Base-by-base conservation (phyloP, 108 stramenopile species). In the Cyclotella cryptica region DNA sequence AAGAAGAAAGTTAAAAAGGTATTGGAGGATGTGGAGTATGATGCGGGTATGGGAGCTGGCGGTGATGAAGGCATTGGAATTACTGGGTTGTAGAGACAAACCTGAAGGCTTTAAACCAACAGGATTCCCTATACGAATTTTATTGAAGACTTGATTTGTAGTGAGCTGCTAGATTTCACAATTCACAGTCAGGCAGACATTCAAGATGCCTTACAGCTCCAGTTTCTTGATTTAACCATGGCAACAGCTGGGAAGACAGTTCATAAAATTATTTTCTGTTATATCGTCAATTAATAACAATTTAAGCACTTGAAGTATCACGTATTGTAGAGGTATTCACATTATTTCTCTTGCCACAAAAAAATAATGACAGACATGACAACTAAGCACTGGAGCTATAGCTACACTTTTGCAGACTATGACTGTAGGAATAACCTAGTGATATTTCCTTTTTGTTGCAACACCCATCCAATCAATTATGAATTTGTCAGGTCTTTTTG, bases 1-100 rank as follows among this genome's bases (percentile, higher is more conserved):
- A 90, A 85, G 72, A 89, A 84, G 43, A 88, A 88, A 69, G 68
- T 54, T 6, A 87, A 85, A 62, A 79, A 85, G 21, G 57, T 91
- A 8, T 77, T 87, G 64, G 89, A 90, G 28, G 88, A 90, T 55
- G 87, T 83, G 12, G 87, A 69, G 43, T 76, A 65, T 61, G 90
- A 88, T 80, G 85, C 85, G 6, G 92, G 87, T 59, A 79, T 92
- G 77, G 75, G 76, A 46, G 79, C 85, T n/a, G 84, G 85, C 27
- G 91, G 89, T 35, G 79, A 74, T 29, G 90, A 93, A 67, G 80
- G 86, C 49, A 84, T 93, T 69, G 90, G 88, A n/a, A 73, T 83
- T 46, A 66, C 84, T 53, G 69, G 75, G 0, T 44, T 93, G 74
- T 92, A 55, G 22, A 55, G n/a, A 49, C 35, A 35, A 35, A 35